Conservation (phyloP, 1,284 basidiomycete genomes). For the Takashimella tepidaria region DNA sequence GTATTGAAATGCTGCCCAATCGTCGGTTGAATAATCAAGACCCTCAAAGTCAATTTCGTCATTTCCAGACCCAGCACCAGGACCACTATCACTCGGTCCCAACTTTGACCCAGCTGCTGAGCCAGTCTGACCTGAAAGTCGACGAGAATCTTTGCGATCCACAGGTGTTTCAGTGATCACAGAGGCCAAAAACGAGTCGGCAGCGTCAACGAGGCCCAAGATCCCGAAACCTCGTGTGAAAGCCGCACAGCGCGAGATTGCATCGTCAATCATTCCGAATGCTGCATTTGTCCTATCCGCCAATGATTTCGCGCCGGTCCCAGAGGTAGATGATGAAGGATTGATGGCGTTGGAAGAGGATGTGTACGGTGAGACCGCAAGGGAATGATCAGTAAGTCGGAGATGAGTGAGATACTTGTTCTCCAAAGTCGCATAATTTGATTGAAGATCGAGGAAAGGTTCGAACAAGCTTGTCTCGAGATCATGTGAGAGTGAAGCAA, state of each 20-base stretch:
- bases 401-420: constrained; percentile 59
- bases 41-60: constrained; percentile 41
- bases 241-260: constrained; percentile 62
- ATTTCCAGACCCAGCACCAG: too few relatives aligned
- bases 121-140: neutral
- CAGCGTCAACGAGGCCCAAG: constrained; percentile 62
- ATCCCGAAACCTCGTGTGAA: constrained; percentile 86
- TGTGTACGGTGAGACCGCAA: constrained; percentile 31
- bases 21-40: constrained; percentile 72
- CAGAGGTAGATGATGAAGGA: constrained; percentile 6
- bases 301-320: constrained; percentile 58
- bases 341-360: too few relatives aligned
- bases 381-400: constrained; percentile 51
- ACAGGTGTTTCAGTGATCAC: constrained; percentile 16
- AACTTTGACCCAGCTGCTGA: neutral
- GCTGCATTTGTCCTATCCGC: constrained; percentile 66
- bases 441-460: constrained; percentile 83
- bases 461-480: constrained; percentile 68
- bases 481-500: constrained; percentile 13
- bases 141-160: neutral
- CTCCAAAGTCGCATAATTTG: constrained; percentile 73
- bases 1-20: constrained; percentile 78
- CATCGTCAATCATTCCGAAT: constrained; percentile 72
- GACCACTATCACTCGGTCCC: too few relatives aligned
- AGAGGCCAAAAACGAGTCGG: constrained; percentile 67